phyloP scores from a whole-genome alignment of 495 filamentous ascomycete genomes.

The Xylaria longipes region DNA sequence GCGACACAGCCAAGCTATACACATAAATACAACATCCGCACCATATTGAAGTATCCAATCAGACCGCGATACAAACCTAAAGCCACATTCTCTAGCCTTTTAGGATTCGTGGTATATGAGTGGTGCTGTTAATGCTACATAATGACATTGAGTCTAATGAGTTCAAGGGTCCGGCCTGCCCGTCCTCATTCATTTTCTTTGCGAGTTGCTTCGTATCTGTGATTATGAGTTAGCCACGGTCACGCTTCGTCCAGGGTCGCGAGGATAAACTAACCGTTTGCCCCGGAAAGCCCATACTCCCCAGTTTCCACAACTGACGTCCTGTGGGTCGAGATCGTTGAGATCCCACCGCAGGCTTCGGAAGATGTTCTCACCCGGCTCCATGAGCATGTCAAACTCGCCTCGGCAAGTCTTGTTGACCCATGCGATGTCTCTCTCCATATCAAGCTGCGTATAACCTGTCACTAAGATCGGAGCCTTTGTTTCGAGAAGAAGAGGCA shows the following conservation, averaged over 20 bases:
- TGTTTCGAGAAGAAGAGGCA: slow-evolving; percentile 89
- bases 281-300: slow-evolving; percentile 95
- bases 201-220: slow-evolving; percentile 67
- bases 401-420: slow-evolving; percentile 80
- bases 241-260: neutral
- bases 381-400: slow-evolving; percentile 89
- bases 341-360: slow-evolving; percentile 96
- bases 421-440: slow-evolving; percentile 90
- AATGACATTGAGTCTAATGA: neutral
- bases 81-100: neutral
- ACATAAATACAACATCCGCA: slow-evolving; percentile 2
- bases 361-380: slow-evolving; percentile 94
- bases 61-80: neutral
- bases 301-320: slow-evolving; percentile 95
- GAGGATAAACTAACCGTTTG: slow-evolving; percentile 75
- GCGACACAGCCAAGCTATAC: neutral
- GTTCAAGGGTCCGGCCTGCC: neutral
- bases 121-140: slow-evolving; percentile 1
- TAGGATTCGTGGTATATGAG: neutral
- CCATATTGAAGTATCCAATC: neutral
- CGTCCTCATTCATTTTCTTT: slow-evolving; percentile 47
- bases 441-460: slow-evolving; percentile 93
- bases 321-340: slow-evolving; percentile 93
- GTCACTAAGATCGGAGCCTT: slow-evolving; percentile 94
- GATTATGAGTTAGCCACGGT: slow-evolving; percentile 19